Percentiles rank a stretch among this genome's conserved stretches.
These are phyloP conservation scores for Wickerhamomyces chambardii DNA, from an alignment of 805 yeast species.

Conservation along the genomic window DNA sequence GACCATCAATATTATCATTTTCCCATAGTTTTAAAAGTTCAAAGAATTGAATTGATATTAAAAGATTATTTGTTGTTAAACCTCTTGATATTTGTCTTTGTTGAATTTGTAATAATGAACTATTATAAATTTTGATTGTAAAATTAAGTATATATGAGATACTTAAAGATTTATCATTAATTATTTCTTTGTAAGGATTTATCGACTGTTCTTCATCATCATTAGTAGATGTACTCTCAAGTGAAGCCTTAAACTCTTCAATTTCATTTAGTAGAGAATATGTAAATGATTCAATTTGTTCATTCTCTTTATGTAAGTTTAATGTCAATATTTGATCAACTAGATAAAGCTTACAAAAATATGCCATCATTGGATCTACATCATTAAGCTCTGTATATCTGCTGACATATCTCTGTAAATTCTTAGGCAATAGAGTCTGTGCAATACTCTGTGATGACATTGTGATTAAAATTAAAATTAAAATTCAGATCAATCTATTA, in stretches of 20 bases:
- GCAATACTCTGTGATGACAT: too few species aligned
- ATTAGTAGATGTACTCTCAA: conserved; percentile 16
- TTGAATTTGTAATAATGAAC: conserved; percentile 39
- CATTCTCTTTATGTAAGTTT: conserved; percentile 47
- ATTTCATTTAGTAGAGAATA: conserved; percentile 58
- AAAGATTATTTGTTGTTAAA: conserved; percentile 39
- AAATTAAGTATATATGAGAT: conserved; percentile 47
- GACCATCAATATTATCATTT: conserved; percentile 8
- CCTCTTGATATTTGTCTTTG: conserved; percentile 30
- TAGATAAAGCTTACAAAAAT: conserved; percentile 63
- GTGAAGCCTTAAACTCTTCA: conserved; percentile 51
- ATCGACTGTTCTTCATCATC: conserved; percentile 22
- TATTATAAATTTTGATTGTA: conserved; percentile 47
- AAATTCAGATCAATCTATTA: too few species aligned
- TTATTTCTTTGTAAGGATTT: conserved; percentile 31
- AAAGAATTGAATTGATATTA: conserved; percentile 47
- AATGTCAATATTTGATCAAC: conserved; percentile 60
- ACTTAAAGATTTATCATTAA: conserved; percentile 53
- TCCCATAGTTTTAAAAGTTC: conserved; percentile 39
- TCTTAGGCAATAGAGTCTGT: too few species aligned
- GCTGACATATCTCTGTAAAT: conserved; percentile 29
- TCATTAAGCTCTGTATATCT: conserved; percentile 49
- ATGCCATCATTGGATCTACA: conserved; percentile 61
- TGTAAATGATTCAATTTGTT: conserved; percentile 52
- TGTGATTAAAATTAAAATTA: too few species aligned